Base-by-base conservation (phyloP, 768 basidiomycete genomes). In the Boletus sensibilis region DNA sequence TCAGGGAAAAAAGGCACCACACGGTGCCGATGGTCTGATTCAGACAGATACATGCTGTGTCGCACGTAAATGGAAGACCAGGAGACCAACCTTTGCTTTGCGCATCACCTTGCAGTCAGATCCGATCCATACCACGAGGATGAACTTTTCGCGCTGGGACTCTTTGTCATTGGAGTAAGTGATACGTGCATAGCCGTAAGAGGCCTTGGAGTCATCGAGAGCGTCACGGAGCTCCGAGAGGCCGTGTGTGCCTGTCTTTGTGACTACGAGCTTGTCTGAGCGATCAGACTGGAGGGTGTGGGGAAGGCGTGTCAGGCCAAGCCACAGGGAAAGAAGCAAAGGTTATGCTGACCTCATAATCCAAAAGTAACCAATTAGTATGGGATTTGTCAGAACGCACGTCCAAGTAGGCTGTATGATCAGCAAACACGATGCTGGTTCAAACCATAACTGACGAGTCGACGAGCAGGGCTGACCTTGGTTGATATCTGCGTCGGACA, bases 301-400 rank as follows among this genome's bases (percentile, higher is more conserved):
- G 56, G 52, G 50, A 59, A 45, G 56, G 62, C 65, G 57, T 63
- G 60, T 68, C 47, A 57, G 57, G 52, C 31, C 21, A 56, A 51
- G 40, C 49, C 56, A 40, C 16, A 37, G 50, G n/a, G 35, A 55
- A 48, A 23, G 33, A 41, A 44, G 54, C 3, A 39, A 34, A 25
- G 34, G 9, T 18, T 12, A 50, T 12, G 29, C 79, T 67, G 62
- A 85, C 87, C 78, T 89, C 87, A 72, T 98, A 98, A 70, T 96
- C 91, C 55, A 97, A 75, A 54, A 98, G 78, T 43, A 95, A 68
- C 94, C 94, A 98, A 71, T 90, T 97, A 33, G 85, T 90, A 31
- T 91, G 89, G 38, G 86, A 79, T 68, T 94, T 94, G 79, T 92
- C 86, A 59, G 78, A 80, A 62, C 94, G 87, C 52, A 97, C 88